phyloP scores from a whole-genome alignment of 2,329 filamentous ascomycete genomes.

The Monosporascus sp. region DNA sequence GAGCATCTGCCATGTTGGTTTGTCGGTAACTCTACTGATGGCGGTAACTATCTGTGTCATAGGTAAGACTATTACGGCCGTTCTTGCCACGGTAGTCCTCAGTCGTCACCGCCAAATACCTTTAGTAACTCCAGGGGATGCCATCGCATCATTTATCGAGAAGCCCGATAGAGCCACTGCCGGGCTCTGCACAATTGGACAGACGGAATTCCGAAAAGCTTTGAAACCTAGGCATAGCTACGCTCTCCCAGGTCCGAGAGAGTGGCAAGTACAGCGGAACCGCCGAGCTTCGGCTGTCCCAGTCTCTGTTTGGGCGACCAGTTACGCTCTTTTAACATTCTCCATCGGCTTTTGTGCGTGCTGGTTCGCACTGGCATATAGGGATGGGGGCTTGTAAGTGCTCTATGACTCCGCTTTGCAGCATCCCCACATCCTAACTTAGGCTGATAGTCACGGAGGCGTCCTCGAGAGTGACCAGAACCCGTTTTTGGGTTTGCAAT shows the following conservation, averaged over 20 bases:
- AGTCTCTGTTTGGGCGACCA: constrained; percentile 10
- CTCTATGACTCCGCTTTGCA: not conserved
- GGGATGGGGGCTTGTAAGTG: not conserved
- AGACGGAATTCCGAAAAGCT: constrained; percentile 7
- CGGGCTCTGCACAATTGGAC: constrained; percentile 12
- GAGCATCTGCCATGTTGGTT: constrained; percentile 10
- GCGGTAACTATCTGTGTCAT: constrained; percentile 28
- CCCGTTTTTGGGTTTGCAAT: not conserved
- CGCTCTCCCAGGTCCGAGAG: constrained; percentile 4
- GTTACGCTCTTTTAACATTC: constrained; percentile 11
- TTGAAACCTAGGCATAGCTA: not conserved
- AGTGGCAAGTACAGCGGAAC: constrained; percentile 4
- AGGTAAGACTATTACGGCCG: constrained; percentile 34
- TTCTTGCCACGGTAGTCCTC: constrained; percentile 26
- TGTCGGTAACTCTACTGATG: constrained; percentile 15
- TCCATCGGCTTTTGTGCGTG: constrained; percentile 5
- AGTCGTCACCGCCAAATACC: constrained; percentile 32
- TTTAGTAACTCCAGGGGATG: constrained; percentile 46
- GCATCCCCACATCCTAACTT: not conserved
- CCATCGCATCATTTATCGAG: constrained; percentile 44
- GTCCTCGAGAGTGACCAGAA: constrained; percentile 1
- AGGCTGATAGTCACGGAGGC: not conserved
- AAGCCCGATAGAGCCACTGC: constrained; percentile 38
- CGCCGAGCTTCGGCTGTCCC: constrained; percentile 9
- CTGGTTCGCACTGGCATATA: not conserved